Conservation (phyloP, 2,329 filamentous ascomycete species). For the Scedosporium boydii region DNA sequence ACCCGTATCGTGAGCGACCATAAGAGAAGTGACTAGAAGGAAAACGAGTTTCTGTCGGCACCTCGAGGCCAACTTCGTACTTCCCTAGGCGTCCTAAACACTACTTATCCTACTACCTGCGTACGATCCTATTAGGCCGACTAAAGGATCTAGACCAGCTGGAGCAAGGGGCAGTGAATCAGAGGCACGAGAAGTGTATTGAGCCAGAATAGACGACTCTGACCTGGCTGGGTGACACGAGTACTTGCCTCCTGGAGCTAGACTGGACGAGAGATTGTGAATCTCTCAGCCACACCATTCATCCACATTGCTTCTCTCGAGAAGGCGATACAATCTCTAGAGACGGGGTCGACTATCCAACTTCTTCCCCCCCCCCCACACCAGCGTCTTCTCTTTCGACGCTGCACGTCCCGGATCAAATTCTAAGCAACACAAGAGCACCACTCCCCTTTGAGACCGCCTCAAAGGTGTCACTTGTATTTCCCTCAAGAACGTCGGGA, state of each 20-base stretch:
- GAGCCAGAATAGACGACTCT: background rate
- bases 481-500: background rate
- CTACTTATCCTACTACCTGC: slow-evolving; percentile 1
- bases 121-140: background rate
- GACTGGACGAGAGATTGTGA: background rate
- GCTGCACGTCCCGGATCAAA: too few species aligned
- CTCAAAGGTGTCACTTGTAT: too few species aligned
- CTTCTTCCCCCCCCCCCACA: too few species aligned
- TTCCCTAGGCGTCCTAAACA: slow-evolving; percentile 5
- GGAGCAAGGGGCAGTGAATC: background rate
- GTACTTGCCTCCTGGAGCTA: background rate
- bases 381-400: too few species aligned
- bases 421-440: too few species aligned
- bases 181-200: background rate
- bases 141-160: background rate
- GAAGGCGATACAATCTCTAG: background rate
- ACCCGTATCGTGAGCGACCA: background rate
- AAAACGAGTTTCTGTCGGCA: background rate
- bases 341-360: too few species aligned
- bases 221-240: background rate
- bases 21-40: slow-evolving; percentile 3
- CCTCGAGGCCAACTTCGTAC: background rate
- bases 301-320: background rate
- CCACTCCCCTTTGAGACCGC: too few species aligned
- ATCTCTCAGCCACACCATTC: background rate